phyloP scores from a whole-genome alignment of 495 filamentous ascomycete species.

The Elasticomyces elasticus region DNA sequence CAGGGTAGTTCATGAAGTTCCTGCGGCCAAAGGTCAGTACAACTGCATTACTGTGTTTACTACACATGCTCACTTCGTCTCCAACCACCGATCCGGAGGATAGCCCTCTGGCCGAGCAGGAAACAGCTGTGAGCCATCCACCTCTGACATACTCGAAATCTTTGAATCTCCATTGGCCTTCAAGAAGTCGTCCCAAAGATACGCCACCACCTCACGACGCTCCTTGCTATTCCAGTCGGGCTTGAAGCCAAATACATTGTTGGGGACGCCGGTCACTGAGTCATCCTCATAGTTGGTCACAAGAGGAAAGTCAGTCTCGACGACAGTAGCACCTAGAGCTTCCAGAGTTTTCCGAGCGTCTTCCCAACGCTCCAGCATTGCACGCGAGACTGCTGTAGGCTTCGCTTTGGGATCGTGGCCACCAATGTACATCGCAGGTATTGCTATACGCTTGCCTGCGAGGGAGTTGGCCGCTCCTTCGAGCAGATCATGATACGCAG shows the following conservation, averaged over 20 bases:
- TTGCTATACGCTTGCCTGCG: constrained; percentile 25
- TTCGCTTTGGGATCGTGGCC: constrained; percentile 19
- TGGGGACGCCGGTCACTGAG: constrained; percentile 16
- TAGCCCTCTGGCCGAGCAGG: constrained; percentile 22
- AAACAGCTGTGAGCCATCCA: constrained; percentile 25
- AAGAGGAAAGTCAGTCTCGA: constrained; percentile 31
- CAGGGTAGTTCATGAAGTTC: constrained; percentile 25
- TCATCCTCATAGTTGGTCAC: constrained; percentile 29
- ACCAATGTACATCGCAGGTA: constrained; percentile 30
- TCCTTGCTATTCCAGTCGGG: constrained; percentile 27
- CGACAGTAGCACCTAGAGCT: constrained; percentile 26
- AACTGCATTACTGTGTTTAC: too few relatives aligned
- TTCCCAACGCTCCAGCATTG: constrained; percentile 27
- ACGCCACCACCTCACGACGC: constrained; percentile 26
- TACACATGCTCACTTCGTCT: constrained; percentile 17
- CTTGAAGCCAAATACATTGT: constrained; percentile 24
- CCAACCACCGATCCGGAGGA: constrained; percentile 21
- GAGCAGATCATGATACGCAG: background rate
- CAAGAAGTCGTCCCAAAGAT: constrained; percentile 32
- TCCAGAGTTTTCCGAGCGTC: constrained; percentile 22
- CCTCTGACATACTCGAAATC: constrained; percentile 12
- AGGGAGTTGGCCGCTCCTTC: constrained; percentile 8
- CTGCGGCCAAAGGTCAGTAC: too few relatives aligned
- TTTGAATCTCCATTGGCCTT: constrained; percentile 19
- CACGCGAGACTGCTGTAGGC: constrained; percentile 9